phyloP scores from a whole-genome alignment of 805 yeast species.

The Starmerella davenportii region DNA sequence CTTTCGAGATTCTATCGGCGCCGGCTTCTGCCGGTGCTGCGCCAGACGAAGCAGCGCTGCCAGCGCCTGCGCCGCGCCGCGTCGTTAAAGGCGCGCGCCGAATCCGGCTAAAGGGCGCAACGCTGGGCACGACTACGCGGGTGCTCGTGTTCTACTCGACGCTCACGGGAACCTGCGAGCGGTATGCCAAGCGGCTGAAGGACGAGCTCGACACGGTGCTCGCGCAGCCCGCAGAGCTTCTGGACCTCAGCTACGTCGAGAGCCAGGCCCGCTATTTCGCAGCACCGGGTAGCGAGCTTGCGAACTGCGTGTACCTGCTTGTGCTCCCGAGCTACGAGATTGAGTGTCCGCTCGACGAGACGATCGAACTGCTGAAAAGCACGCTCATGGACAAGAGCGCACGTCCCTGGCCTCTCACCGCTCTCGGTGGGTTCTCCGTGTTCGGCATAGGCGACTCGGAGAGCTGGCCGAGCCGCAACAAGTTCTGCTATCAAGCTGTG shows the following conservation, averaged over 20 bases:
- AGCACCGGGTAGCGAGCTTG: constrained; percentile 30
- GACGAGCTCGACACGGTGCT: constrained; percentile 23
- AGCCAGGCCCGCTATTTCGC: constrained; percentile 73
- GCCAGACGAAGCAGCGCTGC: no score
- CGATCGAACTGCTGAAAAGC: constrained; percentile 61
- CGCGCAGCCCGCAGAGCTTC: constrained; percentile 31
- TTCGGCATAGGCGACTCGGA: constrained; percentile 79
- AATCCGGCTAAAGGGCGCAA: background rate
- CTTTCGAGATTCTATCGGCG: no score
- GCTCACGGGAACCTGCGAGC: constrained; percentile 63
- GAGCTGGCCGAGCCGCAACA: constrained; percentile 49
- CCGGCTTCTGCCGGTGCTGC: no score
- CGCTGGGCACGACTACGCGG: background rate
- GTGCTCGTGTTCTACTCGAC: constrained; percentile 57
- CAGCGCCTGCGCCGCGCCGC: no score
- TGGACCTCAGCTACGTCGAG: constrained; percentile 63
- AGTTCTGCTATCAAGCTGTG: constrained; percentile 73
- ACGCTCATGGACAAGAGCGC: constrained; percentile 72
- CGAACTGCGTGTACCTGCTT: constrained; percentile 35
- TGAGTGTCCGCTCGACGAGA: constrained; percentile 80
- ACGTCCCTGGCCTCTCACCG: constrained; percentile 58
- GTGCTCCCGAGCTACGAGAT: constrained; percentile 83
- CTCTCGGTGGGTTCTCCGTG: constrained; percentile 63
- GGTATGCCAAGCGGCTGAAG: constrained; percentile 40
- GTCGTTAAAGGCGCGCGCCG: background rate